Evolutionary conservation across 495 filamentous ascomycete genomes (phyloP).

Genomic region (Aspergillus asperescens): DNA sequence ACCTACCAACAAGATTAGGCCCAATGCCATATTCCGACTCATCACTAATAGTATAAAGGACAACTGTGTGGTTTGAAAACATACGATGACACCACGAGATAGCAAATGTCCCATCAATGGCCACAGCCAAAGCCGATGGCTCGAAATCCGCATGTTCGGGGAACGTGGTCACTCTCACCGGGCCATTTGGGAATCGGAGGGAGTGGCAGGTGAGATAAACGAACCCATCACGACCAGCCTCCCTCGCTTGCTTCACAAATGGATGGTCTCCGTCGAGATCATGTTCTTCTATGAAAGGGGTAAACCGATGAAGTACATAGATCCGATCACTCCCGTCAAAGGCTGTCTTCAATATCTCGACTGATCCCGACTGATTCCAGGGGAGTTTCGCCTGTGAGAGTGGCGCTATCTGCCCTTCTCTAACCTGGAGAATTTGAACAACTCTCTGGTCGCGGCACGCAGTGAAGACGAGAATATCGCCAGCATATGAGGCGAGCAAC

Average conservation of each 20-base stretch:
- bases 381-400: conserved; percentile 17
- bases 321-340: conserved; percentile 21
- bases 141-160: conserved; percentile 28
- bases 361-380: conserved; percentile 22
- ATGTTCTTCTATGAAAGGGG: conserved; percentile 22
- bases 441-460: conserved; percentile 23
- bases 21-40: conserved; percentile 4
- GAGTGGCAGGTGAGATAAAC: conserved; percentile 29
- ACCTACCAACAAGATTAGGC: conserved; percentile 18
- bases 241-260: conserved; percentile 34
- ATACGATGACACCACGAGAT: conserved; percentile 39
- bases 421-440: conserved; percentile 25
- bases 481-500: conserved; percentile 11
- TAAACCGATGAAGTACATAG: conserved; percentile 33
- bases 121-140: conserved; percentile 30
- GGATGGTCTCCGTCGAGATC: conserved; percentile 25
- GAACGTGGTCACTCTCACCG: conserved; percentile 28
- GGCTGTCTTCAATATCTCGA: conserved; percentile 31
- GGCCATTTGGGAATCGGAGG: conserved; percentile 9
- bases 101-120: conserved; percentile 27
- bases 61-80: conserved; percentile 22
- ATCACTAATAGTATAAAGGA: conserved; percentile 23
- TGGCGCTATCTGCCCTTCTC: conserved; percentile 14
- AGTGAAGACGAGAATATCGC: conserved; percentile 18
- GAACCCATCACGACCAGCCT: conserved; percentile 18